A percentile compares a stretch with the other conserved stretches of the same genome.
Conservation (phyloP, 805 yeast species). For the Yarrowia sp. region DNA sequence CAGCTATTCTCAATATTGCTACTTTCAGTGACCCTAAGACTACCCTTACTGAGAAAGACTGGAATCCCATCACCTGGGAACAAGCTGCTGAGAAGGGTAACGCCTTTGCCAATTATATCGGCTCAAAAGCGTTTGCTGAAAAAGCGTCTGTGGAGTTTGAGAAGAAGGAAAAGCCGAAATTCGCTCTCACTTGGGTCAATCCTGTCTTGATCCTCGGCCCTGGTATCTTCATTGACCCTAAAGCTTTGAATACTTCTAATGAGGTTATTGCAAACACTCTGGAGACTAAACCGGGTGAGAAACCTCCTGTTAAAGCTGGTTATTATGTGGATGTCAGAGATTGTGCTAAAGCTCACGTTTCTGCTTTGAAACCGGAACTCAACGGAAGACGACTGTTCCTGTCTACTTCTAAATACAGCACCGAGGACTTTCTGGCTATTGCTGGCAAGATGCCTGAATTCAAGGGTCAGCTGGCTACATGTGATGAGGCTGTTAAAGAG, state of each 20-base stretch:
- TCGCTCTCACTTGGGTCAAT: slow-evolving; percentile 35
- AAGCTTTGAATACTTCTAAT: slow-evolving; percentile 40
- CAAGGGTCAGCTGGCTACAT: not conserved
- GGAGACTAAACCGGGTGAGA: not conserved
- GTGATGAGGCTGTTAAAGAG: not conserved
- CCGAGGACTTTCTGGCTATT: slow-evolving; percentile 29
- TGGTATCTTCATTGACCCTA: slow-evolving; percentile 32
- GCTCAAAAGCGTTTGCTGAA: slow-evolving; percentile 56
- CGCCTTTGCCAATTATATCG: slow-evolving; percentile 34
- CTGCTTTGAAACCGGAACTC: slow-evolving; percentile 42
- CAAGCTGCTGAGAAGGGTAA: slow-evolving; percentile 26
- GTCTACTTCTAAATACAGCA: slow-evolving; percentile 30
- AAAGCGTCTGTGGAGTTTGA: slow-evolving; percentile 55
- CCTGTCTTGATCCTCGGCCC: slow-evolving; percentile 41
- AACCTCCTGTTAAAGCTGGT: slow-evolving; percentile 29
- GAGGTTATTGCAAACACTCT: slow-evolving; percentile 3
- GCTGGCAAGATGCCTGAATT: slow-evolving; percentile 18
- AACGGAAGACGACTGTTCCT: slow-evolving; percentile 34
- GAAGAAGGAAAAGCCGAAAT: slow-evolving; percentile 35
- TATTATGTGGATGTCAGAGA: slow-evolving; percentile 55
- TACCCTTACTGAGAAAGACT: slow-evolving; percentile 39
- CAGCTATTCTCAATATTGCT: slow-evolving; percentile 44
- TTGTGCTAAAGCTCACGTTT: slow-evolving; percentile 56
- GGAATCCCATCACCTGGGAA: slow-evolving; percentile 42
- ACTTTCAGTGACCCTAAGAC: slow-evolving; percentile 31